Evolutionary conservation across 177 flowering plant genomes (phyloP).

Genomic region (Vitis hybrid): DNA sequence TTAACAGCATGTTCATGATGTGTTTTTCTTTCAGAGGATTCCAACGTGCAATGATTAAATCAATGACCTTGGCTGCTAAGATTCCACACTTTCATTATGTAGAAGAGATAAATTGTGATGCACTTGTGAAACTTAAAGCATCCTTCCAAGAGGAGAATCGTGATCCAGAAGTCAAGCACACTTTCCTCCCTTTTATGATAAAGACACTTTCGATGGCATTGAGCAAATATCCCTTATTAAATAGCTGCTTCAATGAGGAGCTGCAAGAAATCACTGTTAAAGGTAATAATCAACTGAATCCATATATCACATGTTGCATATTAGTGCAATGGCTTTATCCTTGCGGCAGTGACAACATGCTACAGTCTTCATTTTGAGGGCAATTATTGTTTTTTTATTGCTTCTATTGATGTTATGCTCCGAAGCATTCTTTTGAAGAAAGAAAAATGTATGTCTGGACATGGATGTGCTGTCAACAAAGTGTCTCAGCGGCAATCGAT

Average conservation of each 20-base stretch:
- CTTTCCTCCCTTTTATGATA: constrained; percentile 75
- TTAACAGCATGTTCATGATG: neutral
- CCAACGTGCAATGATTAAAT: constrained; percentile 87
- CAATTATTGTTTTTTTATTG: no score
- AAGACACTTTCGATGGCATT: constrained; percentile 90
- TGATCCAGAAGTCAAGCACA: constrained; percentile 70
- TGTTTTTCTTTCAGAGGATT: constrained; percentile 64
- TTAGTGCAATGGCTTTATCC: no score
- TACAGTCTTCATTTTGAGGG: no score
- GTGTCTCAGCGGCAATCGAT: no score
- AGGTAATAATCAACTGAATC: constrained; percentile 23
- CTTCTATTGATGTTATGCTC: no score
- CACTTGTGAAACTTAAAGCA: constrained; percentile 68
- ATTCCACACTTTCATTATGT: constrained; percentile 96
- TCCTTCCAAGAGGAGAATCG: constrained; percentile 65
- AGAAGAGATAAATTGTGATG: constrained; percentile 86
- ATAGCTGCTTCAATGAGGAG: constrained; percentile 83
- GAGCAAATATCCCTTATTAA: constrained; percentile 69
- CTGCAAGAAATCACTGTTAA: constrained; percentile 62
- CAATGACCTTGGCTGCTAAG: constrained; percentile 92
- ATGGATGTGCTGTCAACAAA: no score
- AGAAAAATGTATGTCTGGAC: no score
- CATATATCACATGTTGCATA: no score
- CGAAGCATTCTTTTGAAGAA: no score
- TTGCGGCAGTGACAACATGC: no score